Percentiles rank a stretch among this genome's conserved stretches.
phyloP scores from a whole-genome alignment of 208 protist genomes.

The Acanthamoeba culbertsoni region DNA sequence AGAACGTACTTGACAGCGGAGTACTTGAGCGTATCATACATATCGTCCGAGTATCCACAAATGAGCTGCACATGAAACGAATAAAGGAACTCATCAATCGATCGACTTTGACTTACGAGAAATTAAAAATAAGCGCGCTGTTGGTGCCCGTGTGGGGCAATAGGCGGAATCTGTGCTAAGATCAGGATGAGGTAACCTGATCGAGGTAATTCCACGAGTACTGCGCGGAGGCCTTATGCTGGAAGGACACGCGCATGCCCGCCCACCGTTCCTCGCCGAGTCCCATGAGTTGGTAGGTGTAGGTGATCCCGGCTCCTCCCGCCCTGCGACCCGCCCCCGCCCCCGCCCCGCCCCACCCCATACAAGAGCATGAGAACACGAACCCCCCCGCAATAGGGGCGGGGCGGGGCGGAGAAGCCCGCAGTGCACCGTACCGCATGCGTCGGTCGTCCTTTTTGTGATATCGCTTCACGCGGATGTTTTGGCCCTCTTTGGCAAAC shows the following conservation, averaged over 20 bases:
- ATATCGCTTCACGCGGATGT: conserved; percentile 46
- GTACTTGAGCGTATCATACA: conserved; percentile 57
- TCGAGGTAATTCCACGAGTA: conserved; percentile 62
- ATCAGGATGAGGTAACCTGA: too few species aligned
- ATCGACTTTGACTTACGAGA: neutral
- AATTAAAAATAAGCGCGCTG: neutral
- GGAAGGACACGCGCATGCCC: neutral
- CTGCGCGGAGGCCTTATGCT: neutral
- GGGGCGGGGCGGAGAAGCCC: neutral
- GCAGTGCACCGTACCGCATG: neutral
- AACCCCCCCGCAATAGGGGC: too few species aligned
- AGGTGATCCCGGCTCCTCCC: neutral
- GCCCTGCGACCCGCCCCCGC: too few species aligned
- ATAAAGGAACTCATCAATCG: too few species aligned
- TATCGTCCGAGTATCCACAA: conserved; percentile 30
- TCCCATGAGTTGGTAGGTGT: conserved; percentile 48
- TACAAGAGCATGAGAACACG: too few species aligned
- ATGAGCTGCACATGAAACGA: too few species aligned
- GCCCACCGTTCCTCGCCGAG: conserved; percentile 8
- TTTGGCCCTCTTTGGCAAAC: conserved; percentile 49
- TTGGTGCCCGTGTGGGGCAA: too few species aligned
- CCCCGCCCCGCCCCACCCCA: neutral
- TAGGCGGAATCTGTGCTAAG: too few species aligned
- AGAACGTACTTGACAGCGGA: conserved; percentile 27
- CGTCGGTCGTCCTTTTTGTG: conserved; percentile 52